Evolutionary conservation across 176 grass and related monocot species (phyloP), one percentile per base, ranked within the genome.

Genomic region (Cenchrus purpureus): DNA sequence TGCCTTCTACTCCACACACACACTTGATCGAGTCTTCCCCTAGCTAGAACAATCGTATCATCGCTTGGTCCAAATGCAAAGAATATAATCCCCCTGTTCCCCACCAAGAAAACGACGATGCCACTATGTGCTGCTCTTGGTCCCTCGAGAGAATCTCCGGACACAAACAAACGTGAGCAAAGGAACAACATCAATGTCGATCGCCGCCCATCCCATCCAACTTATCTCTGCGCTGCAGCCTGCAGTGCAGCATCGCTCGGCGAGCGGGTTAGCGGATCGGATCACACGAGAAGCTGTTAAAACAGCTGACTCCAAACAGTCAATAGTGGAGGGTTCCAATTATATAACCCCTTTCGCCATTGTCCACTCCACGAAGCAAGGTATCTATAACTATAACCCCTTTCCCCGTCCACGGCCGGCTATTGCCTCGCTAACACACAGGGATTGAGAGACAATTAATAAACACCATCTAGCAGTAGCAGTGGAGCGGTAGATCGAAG

Each of bases 141-240:
- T 4, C 46, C n/a, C 28, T 66, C 0, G 4, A 22, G 0, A 74
- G 48, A 74, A 86, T 65, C 59, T 87, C 17, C 2, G 34, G 32
- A n/a, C 80, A 53, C 44, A 42, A 17, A 10, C 64, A 61, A 42
- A 86, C 54, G 67, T 61, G 10, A 62, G 64, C 54, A 20, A 67
- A 11, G 16, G 29, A 68, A 55, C 63, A 31, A 8, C 44, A 77
- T 43, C 32, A 10, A 45, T 44, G 4, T 42, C 28, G 9, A 40
- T 64, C 53, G 55, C 53, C 22, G 9, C 79, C 53, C 55, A 40
- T 40, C 53, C 53, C 54, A 13, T 46, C 63, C 12, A 28, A 16
- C 37, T 65, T 10, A 77, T 43, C 31, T 19, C 14, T 10, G 49
- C 25, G 14, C 71, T 32, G 31, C 31, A 17, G 6, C 49, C 2